Conservation (phyloP, 192 early-diverging fungal species). For the Gryganskiella cystojenkinii region DNA sequence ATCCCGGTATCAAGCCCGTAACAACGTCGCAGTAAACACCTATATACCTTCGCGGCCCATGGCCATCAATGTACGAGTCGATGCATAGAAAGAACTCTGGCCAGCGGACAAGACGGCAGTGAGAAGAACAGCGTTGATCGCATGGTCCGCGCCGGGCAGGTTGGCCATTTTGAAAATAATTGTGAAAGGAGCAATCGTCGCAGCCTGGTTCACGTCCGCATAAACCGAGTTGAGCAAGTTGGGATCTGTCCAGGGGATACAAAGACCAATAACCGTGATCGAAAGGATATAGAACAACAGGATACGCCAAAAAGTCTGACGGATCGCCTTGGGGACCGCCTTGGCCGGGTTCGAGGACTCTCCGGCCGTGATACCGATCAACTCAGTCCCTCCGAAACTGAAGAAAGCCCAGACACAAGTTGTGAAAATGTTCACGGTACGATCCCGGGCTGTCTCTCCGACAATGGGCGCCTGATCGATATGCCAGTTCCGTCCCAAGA, state of each 20-base stretch:
- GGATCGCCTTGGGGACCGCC: conserved; percentile 76
- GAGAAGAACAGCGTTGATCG: conserved; percentile 79
- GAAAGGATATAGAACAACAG: conserved; percentile 75
- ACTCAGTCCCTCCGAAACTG: conserved; percentile 88
- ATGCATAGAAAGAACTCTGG: conserved; percentile 88
- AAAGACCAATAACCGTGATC: conserved; percentile 83
- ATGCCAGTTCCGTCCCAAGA: conserved; percentile 75
- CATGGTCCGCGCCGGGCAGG: conserved; percentile 65
- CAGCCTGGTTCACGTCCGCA: conserved; percentile 66
- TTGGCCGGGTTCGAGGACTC: conserved; percentile 89
- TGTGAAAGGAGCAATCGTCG: conserved; percentile 73
- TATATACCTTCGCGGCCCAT: conserved; percentile 81
- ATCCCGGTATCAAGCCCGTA: no score
- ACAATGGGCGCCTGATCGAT: conserved; percentile 73
- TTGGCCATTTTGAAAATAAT: conserved; percentile 76
- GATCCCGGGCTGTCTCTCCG: conserved; percentile 53
- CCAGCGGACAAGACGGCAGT: conserved; percentile 75
- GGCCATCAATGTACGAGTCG: conserved; percentile 82
- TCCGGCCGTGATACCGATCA: conserved; percentile 91
- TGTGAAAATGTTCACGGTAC: conserved; percentile 71
- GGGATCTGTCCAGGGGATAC: conserved; percentile 75
- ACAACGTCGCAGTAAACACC: conserved; percentile 70
- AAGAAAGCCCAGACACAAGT: conserved; percentile 83
- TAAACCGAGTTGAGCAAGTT: conserved; percentile 56
- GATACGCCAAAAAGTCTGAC: conserved; percentile 89